A percentile compares a stretch with the other conserved stretches of the same genome.
Conservation (phyloP, 805 yeast genomes). For the Myxozyma neotropica region DNA sequence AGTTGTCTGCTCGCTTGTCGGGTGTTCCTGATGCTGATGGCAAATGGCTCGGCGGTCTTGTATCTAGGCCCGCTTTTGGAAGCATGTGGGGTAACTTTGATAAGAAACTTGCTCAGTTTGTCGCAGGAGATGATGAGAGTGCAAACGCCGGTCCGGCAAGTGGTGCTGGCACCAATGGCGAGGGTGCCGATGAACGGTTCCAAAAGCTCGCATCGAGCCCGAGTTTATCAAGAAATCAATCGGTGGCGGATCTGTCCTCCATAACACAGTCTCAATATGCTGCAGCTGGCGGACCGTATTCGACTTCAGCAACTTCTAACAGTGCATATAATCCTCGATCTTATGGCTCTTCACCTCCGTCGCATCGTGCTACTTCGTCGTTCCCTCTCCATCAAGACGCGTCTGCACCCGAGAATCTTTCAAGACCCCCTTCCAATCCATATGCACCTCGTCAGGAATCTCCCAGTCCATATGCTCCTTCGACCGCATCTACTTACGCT, state of each 20-base stretch:
- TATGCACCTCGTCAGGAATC: conserved; percentile 21
- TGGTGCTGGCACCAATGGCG: conserved; percentile 30
- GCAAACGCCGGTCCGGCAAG: conserved; percentile 8
- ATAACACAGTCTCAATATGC: background rate
- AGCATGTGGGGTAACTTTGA: conserved; percentile 88
- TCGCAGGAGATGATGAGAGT: conserved; percentile 76
- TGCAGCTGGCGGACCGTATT: background rate
- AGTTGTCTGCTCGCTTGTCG: conserved; percentile 44
- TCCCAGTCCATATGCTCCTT: conserved; percentile 17
- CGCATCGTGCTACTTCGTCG: conserved; percentile 2
- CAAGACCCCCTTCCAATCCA: conserved; percentile 4
- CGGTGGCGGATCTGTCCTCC: conserved; percentile 18
- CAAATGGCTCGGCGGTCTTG: conserved; percentile 71
- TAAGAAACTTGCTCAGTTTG: conserved; percentile 73
- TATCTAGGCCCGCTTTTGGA: conserved; percentile 59
- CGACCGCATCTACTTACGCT: background rate
- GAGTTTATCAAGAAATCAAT: conserved; percentile 24
- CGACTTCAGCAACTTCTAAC: conserved; percentile 1
- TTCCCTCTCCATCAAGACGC: background rate
- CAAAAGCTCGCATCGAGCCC: conserved; percentile 39
- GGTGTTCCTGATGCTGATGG: conserved; percentile 46
- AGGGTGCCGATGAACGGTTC: conserved; percentile 38
- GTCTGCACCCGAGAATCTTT: background rate
- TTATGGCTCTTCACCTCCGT: conserved; percentile 15
- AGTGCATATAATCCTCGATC: conserved; percentile 11